Evolutionary conservation across 495 filamentous ascomycete genomes (phyloP).

Genomic region (Podospora pseudocomata): DNA sequence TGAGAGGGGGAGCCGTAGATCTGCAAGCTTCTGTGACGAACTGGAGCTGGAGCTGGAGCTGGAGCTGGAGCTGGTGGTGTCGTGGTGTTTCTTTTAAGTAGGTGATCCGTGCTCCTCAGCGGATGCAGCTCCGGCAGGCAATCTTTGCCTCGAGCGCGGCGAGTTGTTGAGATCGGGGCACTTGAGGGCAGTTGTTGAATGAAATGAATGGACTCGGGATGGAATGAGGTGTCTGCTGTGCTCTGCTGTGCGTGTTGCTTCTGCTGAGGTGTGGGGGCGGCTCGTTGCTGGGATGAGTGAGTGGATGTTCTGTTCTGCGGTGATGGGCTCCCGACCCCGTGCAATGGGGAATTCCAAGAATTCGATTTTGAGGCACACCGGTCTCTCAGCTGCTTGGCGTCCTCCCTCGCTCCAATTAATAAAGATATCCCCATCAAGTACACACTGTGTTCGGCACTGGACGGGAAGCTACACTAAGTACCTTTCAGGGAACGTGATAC

Average conservation of each 20-base stretch:
- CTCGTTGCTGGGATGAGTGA: not conserved
- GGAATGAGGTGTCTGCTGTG: not conserved
- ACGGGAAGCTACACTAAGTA: not conserved
- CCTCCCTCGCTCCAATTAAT: not conserved
- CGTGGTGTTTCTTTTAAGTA: too few species aligned
- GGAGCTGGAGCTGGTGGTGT: too few species aligned
- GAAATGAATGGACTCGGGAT: not conserved
- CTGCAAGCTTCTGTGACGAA: not conserved
- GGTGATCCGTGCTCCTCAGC: not conserved
- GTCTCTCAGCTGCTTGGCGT: slow-evolving; percentile 9
- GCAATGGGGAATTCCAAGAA: slow-evolving; percentile 12
- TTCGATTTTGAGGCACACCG: slow-evolving; percentile 9
- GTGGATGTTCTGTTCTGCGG: not conserved
- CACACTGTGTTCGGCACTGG: slow-evolving; percentile 1
- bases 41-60: not conserved
- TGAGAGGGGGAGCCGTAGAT: not conserved
- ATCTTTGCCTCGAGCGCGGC: not conserved
- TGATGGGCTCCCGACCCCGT: not conserved
- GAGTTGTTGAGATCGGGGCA: too few species aligned
- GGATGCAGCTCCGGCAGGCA: not conserved
- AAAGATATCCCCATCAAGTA: not conserved
- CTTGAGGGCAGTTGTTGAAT: not conserved
- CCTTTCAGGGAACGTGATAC: not conserved
- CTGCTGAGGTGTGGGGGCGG: not conserved
- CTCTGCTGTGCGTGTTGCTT: not conserved